phyloP scores from a whole-genome alignment of 1,139 yeast species.

The Yamadazyma sp. region DNA sequence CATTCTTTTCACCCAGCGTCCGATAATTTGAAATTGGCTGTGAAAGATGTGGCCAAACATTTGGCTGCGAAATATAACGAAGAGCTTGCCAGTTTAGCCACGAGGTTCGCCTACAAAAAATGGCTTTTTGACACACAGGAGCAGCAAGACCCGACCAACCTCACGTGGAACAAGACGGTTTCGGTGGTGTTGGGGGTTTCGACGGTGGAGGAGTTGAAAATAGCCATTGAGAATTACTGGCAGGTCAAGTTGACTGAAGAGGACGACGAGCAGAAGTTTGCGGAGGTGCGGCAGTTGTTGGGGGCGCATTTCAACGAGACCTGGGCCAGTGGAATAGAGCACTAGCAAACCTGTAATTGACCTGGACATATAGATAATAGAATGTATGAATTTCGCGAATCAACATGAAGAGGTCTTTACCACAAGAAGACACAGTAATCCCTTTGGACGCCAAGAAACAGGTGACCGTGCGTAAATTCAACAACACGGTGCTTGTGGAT shows the following conservation, averaged over 20 bases:
- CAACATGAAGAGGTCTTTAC: no score
- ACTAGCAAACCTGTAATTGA: background rate
- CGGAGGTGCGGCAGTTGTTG: constrained; percentile 44
- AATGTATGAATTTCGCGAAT: background rate
- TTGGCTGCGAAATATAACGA: constrained; percentile 39
- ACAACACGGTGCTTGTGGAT: constrained; percentile 65
- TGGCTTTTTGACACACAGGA: constrained; percentile 45
- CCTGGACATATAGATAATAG: background rate
- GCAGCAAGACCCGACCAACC: constrained; percentile 6
- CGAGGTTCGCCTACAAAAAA: constrained; percentile 65
- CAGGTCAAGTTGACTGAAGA: constrained; percentile 39
- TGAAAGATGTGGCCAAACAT: constrained; percentile 50
- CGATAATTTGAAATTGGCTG: constrained; percentile 53
- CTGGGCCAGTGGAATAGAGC: constrained; percentile 67
- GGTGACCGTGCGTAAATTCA: constrained; percentile 70
- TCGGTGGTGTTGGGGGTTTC: constrained; percentile 78
- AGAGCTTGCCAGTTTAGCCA: constrained; percentile 80
- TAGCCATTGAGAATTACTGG: constrained; percentile 62
- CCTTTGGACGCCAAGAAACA: constrained; percentile 63
- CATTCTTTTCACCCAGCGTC: constrained; percentile 82
- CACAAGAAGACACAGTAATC: constrained; percentile 17
- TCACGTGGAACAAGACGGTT: constrained; percentile 37
- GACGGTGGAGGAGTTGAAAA: constrained; percentile 56
- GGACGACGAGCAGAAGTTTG: constrained; percentile 43
- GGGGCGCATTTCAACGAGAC: constrained; percentile 64